Conservation (phyloP, 305 asterid species). For the Fraxinus velutina region DNA sequence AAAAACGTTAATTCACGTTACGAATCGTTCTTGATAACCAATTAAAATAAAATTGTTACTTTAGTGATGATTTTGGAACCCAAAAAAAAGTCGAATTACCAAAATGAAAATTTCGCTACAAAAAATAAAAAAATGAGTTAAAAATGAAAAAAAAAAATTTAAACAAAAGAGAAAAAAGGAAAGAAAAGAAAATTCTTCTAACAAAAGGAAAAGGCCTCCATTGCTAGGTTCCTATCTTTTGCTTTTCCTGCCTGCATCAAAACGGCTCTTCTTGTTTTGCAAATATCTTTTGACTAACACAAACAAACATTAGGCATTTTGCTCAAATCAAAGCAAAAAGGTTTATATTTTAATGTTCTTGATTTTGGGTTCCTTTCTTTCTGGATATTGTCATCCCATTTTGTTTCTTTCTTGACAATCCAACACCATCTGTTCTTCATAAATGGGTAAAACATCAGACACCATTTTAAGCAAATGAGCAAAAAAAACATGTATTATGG, state of each 20-base stretch:
- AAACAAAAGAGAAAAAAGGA: background rate
- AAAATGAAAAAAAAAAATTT: background rate
- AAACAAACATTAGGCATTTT: background rate
- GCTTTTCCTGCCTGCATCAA: slow-evolving; percentile 29
- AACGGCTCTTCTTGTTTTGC: slow-evolving; percentile 15
- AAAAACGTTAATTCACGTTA: background rate
- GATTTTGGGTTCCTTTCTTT: slow-evolving; percentile 25
- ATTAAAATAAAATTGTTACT: background rate
- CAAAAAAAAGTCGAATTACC: background rate
- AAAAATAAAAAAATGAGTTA: background rate
- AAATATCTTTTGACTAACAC: slow-evolving; percentile 18
- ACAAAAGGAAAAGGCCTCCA: slow-evolving; percentile 20
- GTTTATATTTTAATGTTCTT: slow-evolving; percentile 22
- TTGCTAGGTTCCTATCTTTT: slow-evolving; percentile 21
- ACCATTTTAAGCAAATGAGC: background rate
- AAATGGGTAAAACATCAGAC: background rate
- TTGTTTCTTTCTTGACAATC: slow-evolving; percentile 17
- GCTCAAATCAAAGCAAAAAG: background rate
- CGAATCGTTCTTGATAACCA: background rate
- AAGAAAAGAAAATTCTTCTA: background rate
- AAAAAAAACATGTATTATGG: background rate
- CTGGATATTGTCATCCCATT: background rate
- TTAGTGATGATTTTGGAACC: background rate
- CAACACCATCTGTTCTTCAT: slow-evolving; percentile 15
- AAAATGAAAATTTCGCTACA: background rate